phyloP scores from a whole-genome alignment of 805 yeast genomes.

The Kluyveromyces dobzhanskii region DNA sequence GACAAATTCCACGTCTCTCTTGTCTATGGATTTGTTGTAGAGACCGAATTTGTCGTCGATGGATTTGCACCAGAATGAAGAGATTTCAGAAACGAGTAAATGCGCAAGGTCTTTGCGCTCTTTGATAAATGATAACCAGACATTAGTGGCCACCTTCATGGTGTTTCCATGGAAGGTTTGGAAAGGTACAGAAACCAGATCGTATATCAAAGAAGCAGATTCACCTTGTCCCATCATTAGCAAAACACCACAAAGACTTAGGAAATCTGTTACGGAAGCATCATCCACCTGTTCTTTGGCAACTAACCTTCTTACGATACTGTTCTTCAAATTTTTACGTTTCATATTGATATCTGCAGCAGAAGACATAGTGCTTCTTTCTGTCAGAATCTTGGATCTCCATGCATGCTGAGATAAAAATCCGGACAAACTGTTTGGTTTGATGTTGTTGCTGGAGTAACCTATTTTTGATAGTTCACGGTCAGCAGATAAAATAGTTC shows the following conservation, averaged over 20 bases:
- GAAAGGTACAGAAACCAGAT: constrained; percentile 66
- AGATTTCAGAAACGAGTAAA: constrained; percentile 59
- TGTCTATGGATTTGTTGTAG: constrained; percentile 49
- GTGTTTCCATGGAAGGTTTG: constrained; percentile 47
- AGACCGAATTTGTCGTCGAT: constrained; percentile 55
- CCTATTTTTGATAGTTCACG: constrained; percentile 50
- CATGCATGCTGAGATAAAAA: constrained; percentile 72
- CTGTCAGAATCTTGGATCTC: constrained; percentile 40
- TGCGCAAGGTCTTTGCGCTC: constrained; percentile 52
- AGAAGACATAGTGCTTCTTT: constrained; percentile 25
- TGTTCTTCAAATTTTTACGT: constrained; percentile 11
- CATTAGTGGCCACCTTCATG: constrained; percentile 57
- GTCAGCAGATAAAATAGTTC: constrained; percentile 57
- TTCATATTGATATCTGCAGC: constrained; percentile 21
- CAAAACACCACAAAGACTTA: constrained; percentile 38
- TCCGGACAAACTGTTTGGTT: constrained; percentile 55
- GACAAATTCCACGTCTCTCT: constrained; percentile 49
- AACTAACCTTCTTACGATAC: constrained; percentile 16
- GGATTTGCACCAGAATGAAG: constrained; percentile 59
- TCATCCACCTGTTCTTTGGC: constrained; percentile 17
- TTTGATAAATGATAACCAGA: constrained; percentile 74
- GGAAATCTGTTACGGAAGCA: constrained; percentile 32
- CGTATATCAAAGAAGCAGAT: constrained; percentile 34
- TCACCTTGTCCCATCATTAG: constrained; percentile 31
- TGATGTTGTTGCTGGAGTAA: constrained; percentile 24